Base-by-base conservation (phyloP, 768 basidiomycete species). In the Lanmaoa rubissima region DNA sequence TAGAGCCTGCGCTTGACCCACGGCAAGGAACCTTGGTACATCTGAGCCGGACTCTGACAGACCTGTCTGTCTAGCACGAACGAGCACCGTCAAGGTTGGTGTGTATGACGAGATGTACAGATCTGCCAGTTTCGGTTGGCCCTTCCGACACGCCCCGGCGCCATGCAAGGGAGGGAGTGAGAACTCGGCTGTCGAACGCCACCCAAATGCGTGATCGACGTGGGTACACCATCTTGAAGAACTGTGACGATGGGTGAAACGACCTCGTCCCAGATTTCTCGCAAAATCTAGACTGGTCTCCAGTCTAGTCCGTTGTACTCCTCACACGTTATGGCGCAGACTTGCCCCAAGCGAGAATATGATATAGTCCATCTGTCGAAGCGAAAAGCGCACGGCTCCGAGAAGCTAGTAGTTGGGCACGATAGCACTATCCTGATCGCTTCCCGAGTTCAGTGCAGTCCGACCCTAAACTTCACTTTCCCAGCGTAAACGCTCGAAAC, bases 401-500 rank as follows among this genome's bases (percentile, higher is more conserved):
- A 32, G 31, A 9, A 32, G 31, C 3, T 1, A 28, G 4, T 28
- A 31, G 7, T 31, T 31, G 28, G 28, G 28, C 28, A 31, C 28
- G 28, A 7, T 31, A 31, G 28, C 5, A 8, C 11, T 32, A 32
- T 11, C 32, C 32, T 11, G 11, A 4, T 32, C 8, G 4, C 32
- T 12, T 32, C 11, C 21, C 21, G 21, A 24, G 21, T 24, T 24
- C 21, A 2, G 21, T 24, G 21, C 11, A 38, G 9, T 16, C 24
- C 16, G 11, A 51, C 16, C 16, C 16, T 46, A 46, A 13, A 17
- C 9, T 6, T 61, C 38, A 46, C 39, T 39, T 41, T 40, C 32
- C 36, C 24, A 24, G 17, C 11, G 58, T 51, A 39, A 70, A 70
- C 5, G 41, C 60, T 43, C 61, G 69, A 49, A 87, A 77, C 79